phyloP scores from a whole-genome alignment of 306 rosid species.

The Urtica urens region DNA sequence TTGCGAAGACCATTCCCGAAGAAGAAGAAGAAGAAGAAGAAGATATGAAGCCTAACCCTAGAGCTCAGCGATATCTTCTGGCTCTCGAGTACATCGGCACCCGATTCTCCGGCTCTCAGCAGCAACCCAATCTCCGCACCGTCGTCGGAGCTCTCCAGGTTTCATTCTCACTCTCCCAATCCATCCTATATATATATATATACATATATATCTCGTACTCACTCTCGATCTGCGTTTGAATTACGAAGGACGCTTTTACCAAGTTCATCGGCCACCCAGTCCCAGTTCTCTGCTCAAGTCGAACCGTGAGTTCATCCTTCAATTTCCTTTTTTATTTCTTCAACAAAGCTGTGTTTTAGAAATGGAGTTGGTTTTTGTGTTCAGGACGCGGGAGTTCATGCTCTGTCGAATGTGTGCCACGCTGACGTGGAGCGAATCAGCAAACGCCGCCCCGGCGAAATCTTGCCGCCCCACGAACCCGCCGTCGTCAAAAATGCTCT shows the following conservation, averaged over 20 bases:
- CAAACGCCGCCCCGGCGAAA: slow-evolving; percentile 88
- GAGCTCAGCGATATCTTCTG: slow-evolving; percentile 62
- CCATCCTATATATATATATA: too few relatives aligned
- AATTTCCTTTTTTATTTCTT: background rate
- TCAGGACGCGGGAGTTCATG: slow-evolving; percentile 98
- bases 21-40: slow-evolving; percentile 13
- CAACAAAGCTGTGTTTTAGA: background rate
- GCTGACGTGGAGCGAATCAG: slow-evolving; percentile 80
- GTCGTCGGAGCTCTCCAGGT: slow-evolving; percentile 87
- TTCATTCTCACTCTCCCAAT: background rate
- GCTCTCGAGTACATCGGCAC: slow-evolving; percentile 84
- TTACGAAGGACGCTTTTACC: slow-evolving; percentile 61
- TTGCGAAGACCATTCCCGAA: slow-evolving; percentile 29
- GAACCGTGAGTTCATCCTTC: slow-evolving; percentile 55
- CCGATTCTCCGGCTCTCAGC: slow-evolving; percentile 83
- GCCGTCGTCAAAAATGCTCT: slow-evolving; percentile 70
- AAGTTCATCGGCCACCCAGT: slow-evolving; percentile 78
- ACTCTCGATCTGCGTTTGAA: too few relatives aligned
- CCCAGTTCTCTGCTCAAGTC: slow-evolving; percentile 65
- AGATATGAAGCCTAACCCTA: slow-evolving; percentile 33
- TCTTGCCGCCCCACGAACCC: slow-evolving; percentile 87
- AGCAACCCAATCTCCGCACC: slow-evolving; percentile 65
- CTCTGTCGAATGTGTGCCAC: slow-evolving; percentile 85
- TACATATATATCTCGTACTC: too few relatives aligned
- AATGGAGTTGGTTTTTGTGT: slow-evolving; percentile 5